Evolutionary conservation across 2,329 filamentous ascomycete genomes (phyloP).

Genomic region (Fusarium heterosporum): DNA sequence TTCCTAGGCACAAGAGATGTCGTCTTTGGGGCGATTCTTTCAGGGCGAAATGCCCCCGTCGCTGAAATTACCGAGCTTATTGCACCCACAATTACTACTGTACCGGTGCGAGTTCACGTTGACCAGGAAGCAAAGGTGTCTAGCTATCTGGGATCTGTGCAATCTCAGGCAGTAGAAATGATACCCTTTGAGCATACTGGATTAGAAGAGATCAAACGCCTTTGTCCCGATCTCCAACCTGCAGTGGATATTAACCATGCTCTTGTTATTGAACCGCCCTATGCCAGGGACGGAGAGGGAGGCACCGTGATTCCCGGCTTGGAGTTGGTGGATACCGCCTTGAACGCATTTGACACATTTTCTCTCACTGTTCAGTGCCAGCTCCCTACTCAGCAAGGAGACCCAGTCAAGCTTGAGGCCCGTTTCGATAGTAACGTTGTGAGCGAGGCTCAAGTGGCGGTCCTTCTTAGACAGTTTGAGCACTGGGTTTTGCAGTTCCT

Average conservation of each 20-base stretch:
- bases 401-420: not conserved
- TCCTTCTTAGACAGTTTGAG: not conserved
- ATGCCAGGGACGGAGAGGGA: not conserved
- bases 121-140: rapidly evolving
- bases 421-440: conserved; percentile 2
- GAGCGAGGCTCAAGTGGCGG: not conserved
- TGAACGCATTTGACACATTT: not conserved
- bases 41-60: not conserved
- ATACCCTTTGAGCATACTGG: conserved; percentile 4
- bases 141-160: rapidly evolving
- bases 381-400: not conserved
- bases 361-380: not conserved
- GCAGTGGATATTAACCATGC: not conserved
- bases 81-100: not conserved
- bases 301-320: not conserved
- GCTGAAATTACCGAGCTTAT: not conserved
- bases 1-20: not conserved
- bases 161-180: not conserved
- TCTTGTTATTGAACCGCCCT: not conserved
- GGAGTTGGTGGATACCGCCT: not conserved
- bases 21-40: not conserved
- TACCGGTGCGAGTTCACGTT: not conserved
- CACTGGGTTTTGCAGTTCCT: not conserved
- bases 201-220: not conserved
- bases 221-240: not conserved